Evolutionary conservation across 306 rosid species (phyloP).

Genomic region (Dalbergia cochinchinensis): DNA sequence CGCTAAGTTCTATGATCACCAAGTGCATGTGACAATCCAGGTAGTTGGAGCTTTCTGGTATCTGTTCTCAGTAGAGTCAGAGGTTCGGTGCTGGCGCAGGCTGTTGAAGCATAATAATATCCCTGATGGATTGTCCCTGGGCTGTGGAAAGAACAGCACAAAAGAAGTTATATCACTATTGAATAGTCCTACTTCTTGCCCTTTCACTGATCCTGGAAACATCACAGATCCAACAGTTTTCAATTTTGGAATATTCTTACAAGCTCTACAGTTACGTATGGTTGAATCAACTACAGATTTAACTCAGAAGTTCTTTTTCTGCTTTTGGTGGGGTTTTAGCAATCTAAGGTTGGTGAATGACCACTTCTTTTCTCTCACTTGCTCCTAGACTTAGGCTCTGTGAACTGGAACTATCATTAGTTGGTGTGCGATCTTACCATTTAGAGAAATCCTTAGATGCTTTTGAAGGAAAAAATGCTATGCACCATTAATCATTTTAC

Average conservation of each 20-base stretch:
- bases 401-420: slow-evolving; percentile 10
- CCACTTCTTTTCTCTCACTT: slow-evolving; percentile 24
- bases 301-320: slow-evolving; percentile 67
- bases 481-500: too few species aligned
- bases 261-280: slow-evolving; percentile 64
- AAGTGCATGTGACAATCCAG: slow-evolving; percentile 49
- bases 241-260: slow-evolving; percentile 75
- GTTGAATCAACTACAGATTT: slow-evolving; percentile 49
- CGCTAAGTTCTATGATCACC: slow-evolving; percentile 34
- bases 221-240: slow-evolving; percentile 41
- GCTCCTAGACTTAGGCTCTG: slow-evolving; percentile 25
- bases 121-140: background rate
- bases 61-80: slow-evolving; percentile 69
- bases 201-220: slow-evolving; percentile 45
- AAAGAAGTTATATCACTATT: background rate
- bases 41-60: slow-evolving; percentile 93
- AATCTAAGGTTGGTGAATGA: slow-evolving; percentile 61
- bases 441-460: too few species aligned
- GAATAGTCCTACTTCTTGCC: slow-evolving; percentile 46
- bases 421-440: background rate
- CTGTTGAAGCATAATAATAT: background rate
- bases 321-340: slow-evolving; percentile 98
- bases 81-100: slow-evolving; percentile 67
- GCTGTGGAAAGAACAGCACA: slow-evolving; percentile 17
- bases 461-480: too few species aligned